These are phyloP conservation scores for Yarrowia sp. DNA, from an alignment of 805 yeast species.

Conservation along the genomic window DNA sequence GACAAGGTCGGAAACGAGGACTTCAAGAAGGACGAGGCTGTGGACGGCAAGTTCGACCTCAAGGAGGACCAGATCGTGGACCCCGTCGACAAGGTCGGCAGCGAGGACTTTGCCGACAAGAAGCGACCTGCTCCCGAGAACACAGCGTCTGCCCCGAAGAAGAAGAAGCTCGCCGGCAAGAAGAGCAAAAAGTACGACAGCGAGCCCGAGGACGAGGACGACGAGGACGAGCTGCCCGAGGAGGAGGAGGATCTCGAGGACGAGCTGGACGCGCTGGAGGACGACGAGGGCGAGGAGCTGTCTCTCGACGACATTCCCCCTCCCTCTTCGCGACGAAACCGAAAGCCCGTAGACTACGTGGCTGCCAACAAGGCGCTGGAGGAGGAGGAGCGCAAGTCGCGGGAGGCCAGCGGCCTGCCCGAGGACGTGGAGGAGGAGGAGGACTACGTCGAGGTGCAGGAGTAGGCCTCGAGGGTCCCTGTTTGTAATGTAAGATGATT, in stretches of 20 bases:
- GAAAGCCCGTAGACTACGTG: conserved; percentile 79
- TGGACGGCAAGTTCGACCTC: conserved; percentile 5
- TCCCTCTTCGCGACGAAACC: conserved; percentile 73
- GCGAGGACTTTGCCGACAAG: background rate
- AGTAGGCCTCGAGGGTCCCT: background rate
- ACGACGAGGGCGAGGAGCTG: conserved; percentile 76
- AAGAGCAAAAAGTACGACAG: conserved; percentile 45
- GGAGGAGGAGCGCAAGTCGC: conserved; percentile 45
- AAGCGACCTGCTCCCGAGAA: background rate
- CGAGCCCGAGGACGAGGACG: conserved; percentile 50
- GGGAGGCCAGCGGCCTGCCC: conserved; percentile 36
- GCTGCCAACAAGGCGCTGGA: conserved; percentile 74
- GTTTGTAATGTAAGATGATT: conserved; percentile 3
- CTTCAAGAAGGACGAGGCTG: background rate
- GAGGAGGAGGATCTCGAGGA: conserved; percentile 41
- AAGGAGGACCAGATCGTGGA: background rate
- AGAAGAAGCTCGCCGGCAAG: conserved; percentile 32
- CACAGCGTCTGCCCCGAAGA: background rate
- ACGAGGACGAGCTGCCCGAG: conserved; percentile 38
- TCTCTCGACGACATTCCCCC: conserved; percentile 74
- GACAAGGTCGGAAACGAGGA: background rate
- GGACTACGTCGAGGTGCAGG: conserved; percentile 42
- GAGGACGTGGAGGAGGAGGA: conserved; percentile 51
- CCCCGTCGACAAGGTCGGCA: background rate
- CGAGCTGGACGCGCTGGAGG: conserved; percentile 63